Conservation (phyloP, 192 early-diverging fungal species). For the Coemansia sp. region DNA sequence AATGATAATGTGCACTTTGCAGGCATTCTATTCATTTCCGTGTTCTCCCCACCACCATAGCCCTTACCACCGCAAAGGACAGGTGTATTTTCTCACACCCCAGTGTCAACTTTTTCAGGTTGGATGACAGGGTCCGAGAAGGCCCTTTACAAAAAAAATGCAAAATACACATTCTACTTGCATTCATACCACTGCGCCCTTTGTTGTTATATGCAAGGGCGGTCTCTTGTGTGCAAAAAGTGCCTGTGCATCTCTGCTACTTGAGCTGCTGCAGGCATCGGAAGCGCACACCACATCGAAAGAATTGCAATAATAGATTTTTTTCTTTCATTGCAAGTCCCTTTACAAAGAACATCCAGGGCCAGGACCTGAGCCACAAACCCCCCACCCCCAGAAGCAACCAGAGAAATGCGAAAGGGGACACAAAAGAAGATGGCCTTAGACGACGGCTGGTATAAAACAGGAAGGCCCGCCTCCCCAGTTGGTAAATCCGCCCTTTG, state of each 20-base stretch:
- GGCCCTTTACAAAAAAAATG: not conserved
- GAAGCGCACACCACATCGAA: not conserved
- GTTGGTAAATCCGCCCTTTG: not conserved
- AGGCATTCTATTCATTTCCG: constrained; percentile 6
- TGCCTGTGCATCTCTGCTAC: constrained; percentile 6
- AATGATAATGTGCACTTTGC: not conserved
- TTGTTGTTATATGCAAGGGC: constrained; percentile 5
- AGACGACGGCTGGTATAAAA: not conserved
- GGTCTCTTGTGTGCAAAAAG: constrained; percentile 9
- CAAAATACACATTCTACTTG: constrained; percentile 3
- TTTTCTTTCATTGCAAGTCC: not conserved
- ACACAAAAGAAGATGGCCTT: not conserved
- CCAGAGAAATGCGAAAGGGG: not conserved
- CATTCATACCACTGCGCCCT: not conserved
- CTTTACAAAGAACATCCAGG: not conserved
- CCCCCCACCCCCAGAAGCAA: not conserved
- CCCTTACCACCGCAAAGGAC: not conserved
- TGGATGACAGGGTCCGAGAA: not conserved
- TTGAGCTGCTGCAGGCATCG: constrained; percentile 4
- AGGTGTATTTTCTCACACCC: not conserved
- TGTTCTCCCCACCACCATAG: not conserved
- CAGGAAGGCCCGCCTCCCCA: not conserved
- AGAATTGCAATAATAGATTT: constrained; percentile 4
- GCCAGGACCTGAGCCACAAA: not conserved
- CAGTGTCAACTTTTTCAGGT: constrained; percentile 6